phyloP scores from a whole-genome alignment of 2,329 filamentous ascomycete genomes.

The Penicillium brasilianum region DNA sequence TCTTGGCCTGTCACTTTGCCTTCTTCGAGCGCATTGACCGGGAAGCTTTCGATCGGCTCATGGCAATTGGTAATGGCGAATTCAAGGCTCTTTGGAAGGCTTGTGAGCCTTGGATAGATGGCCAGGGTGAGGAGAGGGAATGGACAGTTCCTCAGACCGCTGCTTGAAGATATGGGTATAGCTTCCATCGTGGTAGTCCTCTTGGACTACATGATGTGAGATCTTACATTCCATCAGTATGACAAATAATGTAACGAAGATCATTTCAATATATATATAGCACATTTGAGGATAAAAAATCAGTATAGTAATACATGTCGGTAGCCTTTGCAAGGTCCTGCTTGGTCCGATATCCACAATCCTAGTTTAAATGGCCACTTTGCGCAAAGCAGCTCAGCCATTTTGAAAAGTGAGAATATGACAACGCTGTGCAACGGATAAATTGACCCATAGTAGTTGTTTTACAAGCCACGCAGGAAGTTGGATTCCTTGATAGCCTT shows the following conservation, averaged over 20 bases:
- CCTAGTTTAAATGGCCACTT: slow-evolving; percentile 14
- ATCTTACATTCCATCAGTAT: background rate
- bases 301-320: slow-evolving; percentile 42
- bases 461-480: slow-evolving; percentile 54
- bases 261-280: slow-evolving; percentile 32
- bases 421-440: background rate
- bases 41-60: slow-evolving; percentile 30
- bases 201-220: background rate
- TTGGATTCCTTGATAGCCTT: slow-evolving; percentile 54
- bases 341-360: slow-evolving; percentile 23
- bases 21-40: slow-evolving; percentile 34
- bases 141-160: slow-evolving; percentile 33
- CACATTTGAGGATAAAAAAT: slow-evolving; percentile 31
- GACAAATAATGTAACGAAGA: slow-evolving; percentile 15
- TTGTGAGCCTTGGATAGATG: slow-evolving; percentile 39
- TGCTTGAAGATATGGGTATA: background rate
- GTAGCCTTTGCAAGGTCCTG: slow-evolving; percentile 7
- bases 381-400: slow-evolving; percentile 14
- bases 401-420: slow-evolving; percentile 2
- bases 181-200: background rate
- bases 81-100: slow-evolving; percentile 37
- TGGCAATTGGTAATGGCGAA: slow-evolving; percentile 36
- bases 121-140: slow-evolving; percentile 41
- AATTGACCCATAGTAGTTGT: background rate
- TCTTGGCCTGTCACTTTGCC: slow-evolving; percentile 31